These are phyloP conservation scores for Cryptosporidium ryanae DNA, from an alignment of 169 alveolate species.

Conservation along the genomic window DNA sequence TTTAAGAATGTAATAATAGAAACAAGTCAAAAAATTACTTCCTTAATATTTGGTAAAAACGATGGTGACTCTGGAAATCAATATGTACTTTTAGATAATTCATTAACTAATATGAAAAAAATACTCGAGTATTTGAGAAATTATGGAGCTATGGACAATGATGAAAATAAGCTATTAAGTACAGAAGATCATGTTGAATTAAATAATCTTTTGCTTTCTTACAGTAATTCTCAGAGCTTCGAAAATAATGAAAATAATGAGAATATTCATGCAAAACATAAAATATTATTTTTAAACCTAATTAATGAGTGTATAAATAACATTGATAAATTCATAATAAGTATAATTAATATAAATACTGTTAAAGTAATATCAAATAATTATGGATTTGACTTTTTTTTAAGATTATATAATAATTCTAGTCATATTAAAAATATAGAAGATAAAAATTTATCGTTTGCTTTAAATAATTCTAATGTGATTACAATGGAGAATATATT, in stretches of 20 bases:
- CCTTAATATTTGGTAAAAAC: background rate
- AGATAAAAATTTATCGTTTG: background rate
- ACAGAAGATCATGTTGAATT: conserved; percentile 4
- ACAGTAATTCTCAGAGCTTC: background rate
- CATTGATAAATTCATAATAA: conserved; percentile 11
- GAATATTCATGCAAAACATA: background rate
- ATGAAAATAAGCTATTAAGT: conserved; percentile 55
- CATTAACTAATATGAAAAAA: conserved; percentile 10
- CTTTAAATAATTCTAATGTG: background rate
- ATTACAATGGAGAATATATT: conserved; percentile 13
- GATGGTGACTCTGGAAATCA: background rate
- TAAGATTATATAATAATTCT: conserved; percentile 24
- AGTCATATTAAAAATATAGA: background rate
- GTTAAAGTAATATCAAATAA: conserved; percentile 2
- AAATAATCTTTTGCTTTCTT: conserved; percentile 16
- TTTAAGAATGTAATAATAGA: conserved; percentile 30
- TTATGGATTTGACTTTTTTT: conserved; percentile 28
- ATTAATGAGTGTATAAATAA: conserved; percentile 38
- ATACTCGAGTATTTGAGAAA: conserved; percentile 37
- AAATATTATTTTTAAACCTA: conserved; percentile 8
- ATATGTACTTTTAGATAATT: background rate
- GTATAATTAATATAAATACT: conserved; percentile 21
- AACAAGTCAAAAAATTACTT: conserved; percentile 22
- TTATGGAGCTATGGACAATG: conserved; percentile 70
- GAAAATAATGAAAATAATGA: background rate